Base-by-base conservation (phyloP, 1,284 basidiomycete genomes). In the Malassezia equina region DNA sequence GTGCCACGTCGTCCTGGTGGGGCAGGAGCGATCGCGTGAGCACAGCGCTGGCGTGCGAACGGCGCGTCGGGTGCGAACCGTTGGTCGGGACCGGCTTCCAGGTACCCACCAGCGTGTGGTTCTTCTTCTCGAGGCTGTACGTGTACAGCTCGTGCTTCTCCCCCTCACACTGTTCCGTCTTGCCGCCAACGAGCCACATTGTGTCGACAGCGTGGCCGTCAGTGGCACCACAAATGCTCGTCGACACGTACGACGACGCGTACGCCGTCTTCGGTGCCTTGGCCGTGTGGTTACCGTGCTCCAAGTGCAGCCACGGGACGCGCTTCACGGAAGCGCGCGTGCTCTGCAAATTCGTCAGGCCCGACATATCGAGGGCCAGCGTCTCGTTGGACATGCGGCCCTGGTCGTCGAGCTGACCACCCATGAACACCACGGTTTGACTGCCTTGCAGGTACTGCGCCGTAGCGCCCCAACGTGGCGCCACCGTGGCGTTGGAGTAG, bases 381-480 rank as follows among this genome's bases (percentile, higher is more conserved):
- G 63, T 63, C 44, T 65, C 63, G 51, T 64, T 65, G 4, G 63
- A 59, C 12, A 61, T 17, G 24, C 17, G 41, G 7, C 39, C 49
- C 13, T 40, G 19, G 9, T 19, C 29, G 41, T 49, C 52, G n/a
- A 44, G 40, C 42, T 63, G 51, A 9, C 63, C 63, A 28, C 63
- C 63, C 21, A 50, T 24, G 39, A 65, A 61, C 25, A 64, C 51
- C 12, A 65, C 32, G 9, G 43, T 21, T 40, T 68, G 54, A 1
- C 39, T 13, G 7, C 58, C 24, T 0, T 55, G 51, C 39, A 74
- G 56, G 55, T 62, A 73, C 24, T 65, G 47, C n/a, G 71, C 61
- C 1, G 60, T 34, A 32, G 73, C 67, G 7, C 73, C 73, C 62
- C 71, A 75, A 15, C 71, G 60, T 12, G 53, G 54, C 31, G 15